Percentiles rank a stretch among this genome's conserved stretches.
These are phyloP conservation scores for Beauveria sp. DNA, from an alignment of 2,329 filamentous ascomycete genomes.

Conservation along the genomic window DNA sequence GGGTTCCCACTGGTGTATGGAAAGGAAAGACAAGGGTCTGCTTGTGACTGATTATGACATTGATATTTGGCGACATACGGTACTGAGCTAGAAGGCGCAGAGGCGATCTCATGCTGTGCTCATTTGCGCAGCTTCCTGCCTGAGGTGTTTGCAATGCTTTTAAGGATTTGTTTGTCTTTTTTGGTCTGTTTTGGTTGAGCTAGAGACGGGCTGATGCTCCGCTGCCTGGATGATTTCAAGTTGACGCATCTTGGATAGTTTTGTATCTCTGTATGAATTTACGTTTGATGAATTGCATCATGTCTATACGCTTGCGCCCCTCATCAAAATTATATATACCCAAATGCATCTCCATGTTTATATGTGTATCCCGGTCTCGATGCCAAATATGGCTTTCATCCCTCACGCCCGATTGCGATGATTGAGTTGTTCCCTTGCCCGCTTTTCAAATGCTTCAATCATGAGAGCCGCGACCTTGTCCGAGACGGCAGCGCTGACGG, in stretches of 20 bases:
- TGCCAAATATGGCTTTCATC: background rate
- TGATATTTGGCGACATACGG: background rate
- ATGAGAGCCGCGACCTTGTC: slow-evolving; percentile 80
- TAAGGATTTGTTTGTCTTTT: slow-evolving; percentile 2
- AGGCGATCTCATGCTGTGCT: slow-evolving; percentile 4
- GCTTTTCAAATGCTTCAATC: slow-evolving; percentile 87
- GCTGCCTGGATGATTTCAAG: background rate
- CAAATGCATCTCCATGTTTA: background rate
- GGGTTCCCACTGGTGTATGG: background rate
- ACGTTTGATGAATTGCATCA: background rate
- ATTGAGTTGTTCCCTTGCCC: slow-evolving; percentile 48
- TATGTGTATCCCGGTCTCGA: background rate
- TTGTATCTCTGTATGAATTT: background rate
- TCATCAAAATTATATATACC: background rate
- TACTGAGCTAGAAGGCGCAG: slow-evolving; percentile 7
- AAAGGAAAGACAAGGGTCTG: background rate
- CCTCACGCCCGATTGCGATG: background rate
- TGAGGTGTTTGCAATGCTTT: background rate
- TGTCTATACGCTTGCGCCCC: background rate
- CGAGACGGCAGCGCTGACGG: slow-evolving; percentile 72
- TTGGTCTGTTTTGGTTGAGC: slow-evolving; percentile 3
- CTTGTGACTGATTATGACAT: background rate
- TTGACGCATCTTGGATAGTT: background rate
- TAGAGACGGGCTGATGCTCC: slow-evolving; percentile 1
- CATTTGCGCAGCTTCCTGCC: background rate